Conservation (phyloP, 352 stramenopile genomes). For the Globisporangium spiculum region DNA sequence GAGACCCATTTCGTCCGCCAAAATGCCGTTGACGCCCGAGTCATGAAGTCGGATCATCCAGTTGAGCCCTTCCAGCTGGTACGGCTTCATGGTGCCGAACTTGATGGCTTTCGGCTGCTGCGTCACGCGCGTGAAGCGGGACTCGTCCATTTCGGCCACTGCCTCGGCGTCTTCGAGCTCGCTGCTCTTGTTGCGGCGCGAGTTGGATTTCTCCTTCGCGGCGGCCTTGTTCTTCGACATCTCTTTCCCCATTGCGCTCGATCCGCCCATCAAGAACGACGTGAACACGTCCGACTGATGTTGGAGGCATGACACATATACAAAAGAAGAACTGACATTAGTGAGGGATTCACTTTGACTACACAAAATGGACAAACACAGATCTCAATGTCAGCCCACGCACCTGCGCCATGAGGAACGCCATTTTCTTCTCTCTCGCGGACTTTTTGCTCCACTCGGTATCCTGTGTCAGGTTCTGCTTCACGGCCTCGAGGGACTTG, state of each 20-base stretch:
- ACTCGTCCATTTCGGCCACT: slow-evolving; percentile 76
- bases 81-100: slow-evolving; percentile 88
- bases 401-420: slow-evolving; percentile 84
- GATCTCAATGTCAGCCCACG: neutral
- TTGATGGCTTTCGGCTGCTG: slow-evolving; percentile 82
- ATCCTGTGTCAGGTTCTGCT: slow-evolving; percentile 57
- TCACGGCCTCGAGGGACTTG: slow-evolving; percentile 72
- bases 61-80: slow-evolving; percentile 86
- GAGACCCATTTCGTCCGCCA: slow-evolving; percentile 89
- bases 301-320: neutral
- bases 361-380: neutral
- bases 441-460: slow-evolving; percentile 45
- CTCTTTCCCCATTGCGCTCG: slow-evolving; percentile 69
- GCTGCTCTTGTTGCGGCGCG: slow-evolving; percentile 55
- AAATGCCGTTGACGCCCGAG: slow-evolving; percentile 80
- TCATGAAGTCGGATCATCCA: slow-evolving; percentile 94
- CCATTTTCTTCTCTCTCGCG: slow-evolving; percentile 70
- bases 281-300: slow-evolving; percentile 83
- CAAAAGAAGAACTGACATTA: neutral
- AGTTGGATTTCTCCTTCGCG: slow-evolving; percentile 37
- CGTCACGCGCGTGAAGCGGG: slow-evolving; percentile 75
- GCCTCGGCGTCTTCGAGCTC: slow-evolving; percentile 72
- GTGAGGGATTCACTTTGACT: slow-evolving; percentile 1
- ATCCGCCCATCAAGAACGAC: slow-evolving; percentile 84
- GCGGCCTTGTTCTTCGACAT: slow-evolving; percentile 57